Evolutionary conservation across 495 filamentous ascomycete species (phyloP).

Genomic region (Bacidia gigantensis): DNA sequence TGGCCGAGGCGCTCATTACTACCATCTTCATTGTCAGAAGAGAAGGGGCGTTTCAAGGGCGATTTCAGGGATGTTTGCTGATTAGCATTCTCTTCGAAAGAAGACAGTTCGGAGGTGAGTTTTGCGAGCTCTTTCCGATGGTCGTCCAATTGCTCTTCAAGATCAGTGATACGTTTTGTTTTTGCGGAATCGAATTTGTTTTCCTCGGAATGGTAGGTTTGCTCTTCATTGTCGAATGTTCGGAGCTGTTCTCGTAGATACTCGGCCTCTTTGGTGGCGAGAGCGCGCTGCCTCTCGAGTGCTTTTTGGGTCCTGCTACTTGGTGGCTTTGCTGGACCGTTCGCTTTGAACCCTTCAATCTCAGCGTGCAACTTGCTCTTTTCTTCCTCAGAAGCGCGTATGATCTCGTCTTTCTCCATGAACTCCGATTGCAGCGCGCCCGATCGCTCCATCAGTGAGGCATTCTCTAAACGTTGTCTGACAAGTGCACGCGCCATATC

Average conservation of each 20-base stretch:
- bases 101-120: conserved; percentile 55
- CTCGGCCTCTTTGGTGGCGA: conserved; percentile 84
- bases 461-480: conserved; percentile 66
- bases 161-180: conserved; percentile 56
- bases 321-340: conserved; percentile 7
- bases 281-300: conserved; percentile 68
- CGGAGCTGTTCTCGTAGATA: conserved; percentile 87
- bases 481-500: conserved; percentile 72
- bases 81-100: conserved; percentile 36
- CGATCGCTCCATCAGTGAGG: conserved; percentile 59
- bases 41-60: conserved; percentile 44
- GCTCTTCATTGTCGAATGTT: conserved; percentile 79
- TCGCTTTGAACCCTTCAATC: conserved; percentile 52
- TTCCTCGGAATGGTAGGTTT: conserved; percentile 60
- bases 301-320: conserved; percentile 48
- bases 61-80: conserved; percentile 25
- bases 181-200: conserved; percentile 62
- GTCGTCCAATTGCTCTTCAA: conserved; percentile 75
- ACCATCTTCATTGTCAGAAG: conserved; percentile 44
- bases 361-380: conserved; percentile 46
- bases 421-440: conserved; percentile 70
- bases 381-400: conserved; percentile 58
- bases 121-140: conserved; percentile 74
- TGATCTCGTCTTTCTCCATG: conserved; percentile 62
- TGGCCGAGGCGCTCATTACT: conserved; percentile 64